Conservation (phyloP, 768 basidiomycete species). For the Lactarius hatsudake region DNA sequence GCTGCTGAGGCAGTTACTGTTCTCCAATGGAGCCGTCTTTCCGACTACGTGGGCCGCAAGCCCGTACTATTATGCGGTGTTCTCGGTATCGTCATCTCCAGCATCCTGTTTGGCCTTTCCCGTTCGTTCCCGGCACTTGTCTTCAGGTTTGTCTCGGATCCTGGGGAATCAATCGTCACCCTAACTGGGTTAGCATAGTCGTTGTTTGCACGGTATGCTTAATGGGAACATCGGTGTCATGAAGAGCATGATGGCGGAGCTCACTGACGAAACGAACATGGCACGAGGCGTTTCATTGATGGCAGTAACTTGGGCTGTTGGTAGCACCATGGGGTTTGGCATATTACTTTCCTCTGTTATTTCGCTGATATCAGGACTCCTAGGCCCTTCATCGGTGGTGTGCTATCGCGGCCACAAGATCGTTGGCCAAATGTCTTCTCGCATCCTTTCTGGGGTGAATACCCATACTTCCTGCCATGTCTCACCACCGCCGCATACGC, state of each 20-base stretch:
- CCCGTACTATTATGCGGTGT: slow-evolving; percentile 44
- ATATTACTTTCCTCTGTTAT: neutral
- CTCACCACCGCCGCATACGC: neutral
- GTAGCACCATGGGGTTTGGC: slow-evolving; percentile 14
- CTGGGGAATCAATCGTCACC: slow-evolving; percentile 19
- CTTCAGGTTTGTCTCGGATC: slow-evolving; percentile 31
- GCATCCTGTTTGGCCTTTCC: slow-evolving; percentile 38
- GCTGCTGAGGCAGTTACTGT: slow-evolving; percentile 45
- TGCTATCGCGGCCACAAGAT: slow-evolving; percentile 30
- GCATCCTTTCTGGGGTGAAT: slow-evolving; percentile 27
- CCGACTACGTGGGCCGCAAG: slow-evolving; percentile 47
- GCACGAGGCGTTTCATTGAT: slow-evolving; percentile 40
- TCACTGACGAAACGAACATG: too few species aligned
- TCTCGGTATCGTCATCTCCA: slow-evolving; percentile 36
- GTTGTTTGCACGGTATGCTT: too few species aligned
- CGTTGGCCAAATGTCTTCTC: slow-evolving; percentile 26
- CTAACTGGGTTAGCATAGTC: too few species aligned
- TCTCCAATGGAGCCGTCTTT: slow-evolving; percentile 46
- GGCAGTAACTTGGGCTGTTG: slow-evolving; percentile 31
- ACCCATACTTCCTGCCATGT: slow-evolving; percentile 32
- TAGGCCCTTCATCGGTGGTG: slow-evolving; percentile 19
- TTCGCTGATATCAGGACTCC: too few species aligned
- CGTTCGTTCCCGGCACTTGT: slow-evolving; percentile 34
- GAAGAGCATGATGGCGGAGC: too few species aligned
- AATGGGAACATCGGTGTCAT: too few species aligned